A percentile compares a stretch with the other conserved stretches of the same genome.
These are phyloP conservation scores for Penicillium sp. DNA, from an alignment of 2,329 filamentous ascomycete species.

Conservation along the genomic window DNA sequence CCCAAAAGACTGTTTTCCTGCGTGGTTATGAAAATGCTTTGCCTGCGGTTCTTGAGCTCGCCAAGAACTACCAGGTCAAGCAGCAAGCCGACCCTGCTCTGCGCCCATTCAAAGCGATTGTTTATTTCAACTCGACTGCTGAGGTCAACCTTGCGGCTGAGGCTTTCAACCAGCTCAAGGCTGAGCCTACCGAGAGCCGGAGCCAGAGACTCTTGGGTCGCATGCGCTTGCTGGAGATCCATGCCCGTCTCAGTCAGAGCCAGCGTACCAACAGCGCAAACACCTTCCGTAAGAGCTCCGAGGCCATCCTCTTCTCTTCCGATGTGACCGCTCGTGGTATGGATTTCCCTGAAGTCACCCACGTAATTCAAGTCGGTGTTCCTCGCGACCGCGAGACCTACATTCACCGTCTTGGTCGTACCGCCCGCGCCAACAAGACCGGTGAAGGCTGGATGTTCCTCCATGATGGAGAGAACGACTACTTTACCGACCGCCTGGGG, in stretches of 20 bases:
- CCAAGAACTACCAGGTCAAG: constrained; percentile 57
- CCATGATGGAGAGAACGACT: constrained; percentile 49
- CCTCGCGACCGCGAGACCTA: constrained; percentile 68
- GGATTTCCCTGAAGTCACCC: constrained; percentile 78
- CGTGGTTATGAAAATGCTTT: constrained; percentile 71
- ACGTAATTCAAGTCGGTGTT: constrained; percentile 70
- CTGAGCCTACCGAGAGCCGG: constrained; percentile 16
- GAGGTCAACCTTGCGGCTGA: constrained; percentile 65
- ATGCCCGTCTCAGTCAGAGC: constrained; percentile 71
- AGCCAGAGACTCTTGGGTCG: constrained; percentile 30
- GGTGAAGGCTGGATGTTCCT: constrained; percentile 63
- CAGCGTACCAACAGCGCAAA: constrained; percentile 70
- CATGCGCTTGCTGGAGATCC: constrained; percentile 60
- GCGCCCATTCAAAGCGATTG: constrained; percentile 87
- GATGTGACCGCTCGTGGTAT: constrained; percentile 80
- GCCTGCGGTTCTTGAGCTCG: constrained; percentile 74
- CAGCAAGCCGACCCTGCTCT: constrained; percentile 36
- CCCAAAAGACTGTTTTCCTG: constrained; percentile 71
- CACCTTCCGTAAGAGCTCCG: constrained; percentile 62
- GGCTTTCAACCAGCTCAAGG: constrained; percentile 54
- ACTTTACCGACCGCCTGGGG: constrained; percentile 51
- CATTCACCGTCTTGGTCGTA: constrained; percentile 74
- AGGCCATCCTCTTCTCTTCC: constrained; percentile 70
- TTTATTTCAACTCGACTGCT: constrained; percentile 81
- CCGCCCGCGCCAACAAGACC: constrained; percentile 64